These are phyloP conservation scores for Przewalskia tangutica DNA, from an alignment of 257 asterid species.

Conservation along the genomic window DNA sequence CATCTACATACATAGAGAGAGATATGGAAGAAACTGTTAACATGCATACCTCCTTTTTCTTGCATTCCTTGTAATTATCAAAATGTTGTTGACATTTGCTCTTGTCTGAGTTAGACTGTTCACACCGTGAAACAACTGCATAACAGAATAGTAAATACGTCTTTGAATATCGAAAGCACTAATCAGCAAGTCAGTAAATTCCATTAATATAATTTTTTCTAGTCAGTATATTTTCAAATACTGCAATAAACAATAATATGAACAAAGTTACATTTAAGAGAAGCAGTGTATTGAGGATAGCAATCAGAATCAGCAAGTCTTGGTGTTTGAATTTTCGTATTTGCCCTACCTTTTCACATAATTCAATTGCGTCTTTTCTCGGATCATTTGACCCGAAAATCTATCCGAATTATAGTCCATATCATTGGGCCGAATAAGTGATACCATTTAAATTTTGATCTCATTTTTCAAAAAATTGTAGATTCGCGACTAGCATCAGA, in stretches of 20 bases:
- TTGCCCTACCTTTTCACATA: conserved; percentile 6
- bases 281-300: conserved; percentile 72
- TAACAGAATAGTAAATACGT: not conserved
- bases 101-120: conserved; percentile 47
- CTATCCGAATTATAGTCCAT: not conserved
- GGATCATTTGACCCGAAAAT: not conserved
- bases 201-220: not conserved
- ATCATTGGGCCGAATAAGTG: not conserved
- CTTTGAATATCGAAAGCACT: not conserved
- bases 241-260: not conserved
- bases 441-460: too few relatives aligned
- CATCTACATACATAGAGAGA: conserved; percentile 12
- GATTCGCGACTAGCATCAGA: too few relatives aligned
- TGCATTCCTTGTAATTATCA: conserved; percentile 92
- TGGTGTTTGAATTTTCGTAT: conserved; percentile 34
- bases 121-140: conserved; percentile 4
- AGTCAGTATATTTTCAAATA: not conserved
- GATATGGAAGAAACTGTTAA: not conserved
- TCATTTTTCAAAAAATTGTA: too few relatives aligned
- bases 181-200: not conserved
- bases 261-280: conserved; percentile 58
- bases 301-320: conserved; percentile 71
- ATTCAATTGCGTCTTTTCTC: not conserved
- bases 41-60: conserved; percentile 66
- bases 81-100: conserved; percentile 91